Conservation (phyloP, 2,329 filamentous ascomycete genomes). For the Aspergillus costaricaensis region DNA sequence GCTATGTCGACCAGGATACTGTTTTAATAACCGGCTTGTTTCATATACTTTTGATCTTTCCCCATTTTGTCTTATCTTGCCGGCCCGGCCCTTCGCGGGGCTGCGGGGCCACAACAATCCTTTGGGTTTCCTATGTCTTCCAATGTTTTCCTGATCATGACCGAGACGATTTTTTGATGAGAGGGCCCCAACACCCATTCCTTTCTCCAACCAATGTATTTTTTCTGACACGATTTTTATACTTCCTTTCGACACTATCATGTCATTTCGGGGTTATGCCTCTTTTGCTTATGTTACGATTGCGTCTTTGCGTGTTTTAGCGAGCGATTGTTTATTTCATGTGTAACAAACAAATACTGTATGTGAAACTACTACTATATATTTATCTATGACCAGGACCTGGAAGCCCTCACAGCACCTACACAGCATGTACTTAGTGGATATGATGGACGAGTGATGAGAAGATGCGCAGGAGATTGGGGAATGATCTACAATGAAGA, state of each 20-base stretch:
- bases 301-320: not conserved
- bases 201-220: constrained; percentile 4
- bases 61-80: not conserved
- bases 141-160: not conserved
- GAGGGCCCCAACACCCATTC: not conserved
- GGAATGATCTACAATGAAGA: not conserved
- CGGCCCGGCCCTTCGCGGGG: not conserved
- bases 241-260: not conserved
- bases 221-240: not conserved
- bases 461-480: not conserved
- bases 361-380: not conserved
- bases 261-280: not conserved
- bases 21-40: not conserved
- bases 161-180: not conserved
- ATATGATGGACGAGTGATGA: not conserved
- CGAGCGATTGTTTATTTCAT: not conserved
- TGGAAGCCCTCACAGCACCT: not conserved
- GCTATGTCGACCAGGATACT: not conserved
- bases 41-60: not conserved
- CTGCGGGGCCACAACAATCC: not conserved
- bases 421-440: not conserved
- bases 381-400: not conserved
- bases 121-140: constrained; percentile 6
- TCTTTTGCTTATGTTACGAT: not conserved
- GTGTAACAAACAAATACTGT: not conserved